Evolutionary conservation across 1,139 yeast species (phyloP), one percentile per base, ranked within the genome.

Genomic region (Diutina sp.): DNA sequence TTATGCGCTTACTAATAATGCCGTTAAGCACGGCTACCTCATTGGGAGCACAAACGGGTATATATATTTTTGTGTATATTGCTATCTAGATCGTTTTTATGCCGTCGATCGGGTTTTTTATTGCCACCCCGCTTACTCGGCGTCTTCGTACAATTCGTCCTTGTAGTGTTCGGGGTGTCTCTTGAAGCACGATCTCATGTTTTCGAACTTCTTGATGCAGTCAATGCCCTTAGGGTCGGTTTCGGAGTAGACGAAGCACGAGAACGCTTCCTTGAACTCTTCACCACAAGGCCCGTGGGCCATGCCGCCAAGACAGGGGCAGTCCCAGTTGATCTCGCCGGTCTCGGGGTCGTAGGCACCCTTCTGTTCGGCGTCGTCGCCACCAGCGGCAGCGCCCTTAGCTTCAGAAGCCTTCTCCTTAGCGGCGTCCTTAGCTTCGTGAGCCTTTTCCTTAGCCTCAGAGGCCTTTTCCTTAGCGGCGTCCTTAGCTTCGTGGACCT

Each of bases 251-350:
- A 95, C 93, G 67, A 95, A 95, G 71, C 99, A 95, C 9, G 97
- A 80, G 69, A 95, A 95, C 0, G 99, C 98, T 58, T 83, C 93
- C 76, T 93, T 91, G 78, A 91, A 93, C 72, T 93, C 97, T 68
- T 89, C 96, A 58, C 99, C 99, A 72, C 99, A 91, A 59, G 99
- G 97, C 0, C 99, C 99, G 61, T 90, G 79, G 51, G 99, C 98
- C 98, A 93, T 93, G 56, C 99, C 99, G 50, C 99, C 99, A 59
- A 95, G 78, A 73, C 99, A 95, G n/a, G 99, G 97, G 70, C 99
- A 95, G 68, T 95, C 99, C 99, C 99, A 95, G 82, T 95, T 93
- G 72, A 95, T 95, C 70, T 93, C 99, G 47, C 99, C 99, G 6
- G 99, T 93, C 65, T 89, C 97, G 55, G 98, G 98, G 72, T 93